Base-by-base conservation (phyloP, 2,329 filamentous ascomycete species). In the Colletotrichum sublineola region DNA sequence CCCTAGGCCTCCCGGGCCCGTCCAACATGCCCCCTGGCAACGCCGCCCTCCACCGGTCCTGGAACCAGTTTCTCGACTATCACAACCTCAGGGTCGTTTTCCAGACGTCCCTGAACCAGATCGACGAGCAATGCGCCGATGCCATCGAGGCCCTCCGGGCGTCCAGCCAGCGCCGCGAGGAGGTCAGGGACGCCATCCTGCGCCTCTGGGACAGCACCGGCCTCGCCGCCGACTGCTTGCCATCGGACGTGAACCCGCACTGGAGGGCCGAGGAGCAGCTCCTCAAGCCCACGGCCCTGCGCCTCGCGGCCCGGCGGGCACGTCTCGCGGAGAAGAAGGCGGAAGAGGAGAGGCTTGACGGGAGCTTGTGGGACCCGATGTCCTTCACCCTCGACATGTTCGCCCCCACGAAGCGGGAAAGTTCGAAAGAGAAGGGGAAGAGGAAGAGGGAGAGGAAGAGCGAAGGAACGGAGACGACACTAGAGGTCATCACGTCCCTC, bases 211-310 rank as follows among this genome's bases (percentile, higher is more conserved):
- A 63, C 48, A 5, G 18, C 9, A 42, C 42, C n/a, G 61, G 36
- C n/a, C 61, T 63, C 15, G n/a, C 20, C 46, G 61, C 53, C 46
- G 61, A 63, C 61, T 14, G 8, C 36, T 29, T 63, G 33, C 46
- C 36, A 29, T n/a, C 61, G 36, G 33, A 63, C 31, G 61, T 38
- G 33, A 63, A 53, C 61, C 46, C 46, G 9, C 6, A 29, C 12
- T 63, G 61, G 61, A 29, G 61, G 5, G 61, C 46, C 33, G 46
- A 63, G 24, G 61, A 63, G 36, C 61, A 63, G 61, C 46, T 63
- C 33, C 33, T 63, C 61, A 63, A 52, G 33, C 61, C n/a, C 61
- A 53, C 61, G 24, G 61, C 61, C n/a, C 46, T 63, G 36, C 46
- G 61, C 15, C 61, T 63, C 33, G 44, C 46, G 20, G n/a, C 46